These are phyloP conservation scores for Colletotrichum acutatum DNA, from an alignment of 2,329 filamentous ascomycete species.

Conservation along the genomic window DNA sequence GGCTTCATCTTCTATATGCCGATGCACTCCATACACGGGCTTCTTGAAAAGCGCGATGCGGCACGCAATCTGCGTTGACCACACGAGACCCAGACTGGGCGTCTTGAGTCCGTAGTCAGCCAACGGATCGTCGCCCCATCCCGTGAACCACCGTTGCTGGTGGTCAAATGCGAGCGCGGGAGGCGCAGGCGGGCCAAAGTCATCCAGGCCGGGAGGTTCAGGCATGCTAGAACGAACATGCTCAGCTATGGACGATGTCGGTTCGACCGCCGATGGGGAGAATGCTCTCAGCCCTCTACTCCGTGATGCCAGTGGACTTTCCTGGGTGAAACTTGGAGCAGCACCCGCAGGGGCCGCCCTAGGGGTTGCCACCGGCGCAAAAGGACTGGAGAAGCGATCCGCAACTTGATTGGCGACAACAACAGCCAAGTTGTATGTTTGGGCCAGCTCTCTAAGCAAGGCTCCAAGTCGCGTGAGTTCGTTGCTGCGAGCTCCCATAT, in stretches of 20 bases:
- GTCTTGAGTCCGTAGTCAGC: constrained; percentile 73
- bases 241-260: constrained; percentile 53
- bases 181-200: constrained; percentile 47
- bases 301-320: constrained; percentile 62
- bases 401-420: constrained; percentile 97
- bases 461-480: constrained; percentile 83
- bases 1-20: constrained; percentile 51
- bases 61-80: constrained; percentile 88
- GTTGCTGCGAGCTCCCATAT: constrained; percentile 79
- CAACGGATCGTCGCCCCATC: constrained; percentile 82
- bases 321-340: constrained; percentile 45
- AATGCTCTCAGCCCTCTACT: constrained; percentile 44
- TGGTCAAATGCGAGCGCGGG: constrained; percentile 80
- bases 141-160: constrained; percentile 94
- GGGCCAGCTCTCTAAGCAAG: constrained; percentile 80
- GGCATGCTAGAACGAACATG: constrained; percentile 48
- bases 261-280: constrained; percentile 43
- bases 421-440: constrained; percentile 79
- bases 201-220: constrained; percentile 53
- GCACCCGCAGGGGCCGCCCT: constrained; percentile 37
- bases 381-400: constrained; percentile 74
- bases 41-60: constrained; percentile 84
- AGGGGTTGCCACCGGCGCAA: constrained; percentile 38
- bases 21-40: constrained; percentile 59
- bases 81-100: constrained; percentile 86